Evolutionary conservation across 2,329 filamentous ascomycete species (phyloP).

Genomic region (Exophiala dermatitidis): DNA sequence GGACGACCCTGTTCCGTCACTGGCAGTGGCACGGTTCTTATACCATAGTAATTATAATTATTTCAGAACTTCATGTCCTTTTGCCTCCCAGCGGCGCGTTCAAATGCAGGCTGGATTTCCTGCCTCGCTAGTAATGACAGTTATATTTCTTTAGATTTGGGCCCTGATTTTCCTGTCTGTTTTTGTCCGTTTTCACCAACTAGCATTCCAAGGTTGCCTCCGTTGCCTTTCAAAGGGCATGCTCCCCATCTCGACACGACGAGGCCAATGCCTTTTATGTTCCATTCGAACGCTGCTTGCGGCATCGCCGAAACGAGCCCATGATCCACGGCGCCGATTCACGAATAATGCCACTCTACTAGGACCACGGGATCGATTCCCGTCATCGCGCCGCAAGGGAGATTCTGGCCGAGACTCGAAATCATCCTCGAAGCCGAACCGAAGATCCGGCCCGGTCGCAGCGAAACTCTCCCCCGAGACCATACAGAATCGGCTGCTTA

Average conservation of each 20-base stretch:
- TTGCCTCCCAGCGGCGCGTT: background rate
- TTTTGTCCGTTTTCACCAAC: background rate
- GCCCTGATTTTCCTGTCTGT: background rate
- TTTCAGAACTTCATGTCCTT: background rate
- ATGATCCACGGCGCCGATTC: slow-evolving; percentile 28
- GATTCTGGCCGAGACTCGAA: background rate
- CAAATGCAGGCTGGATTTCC: background rate
- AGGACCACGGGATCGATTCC: background rate
- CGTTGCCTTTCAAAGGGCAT: slow-evolving; percentile 2
- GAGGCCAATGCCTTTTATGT: slow-evolving; percentile 37
- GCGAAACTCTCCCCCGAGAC: background rate
- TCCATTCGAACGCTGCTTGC: slow-evolving; percentile 29
- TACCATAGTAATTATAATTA: background rate
- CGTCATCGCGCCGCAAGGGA: background rate
- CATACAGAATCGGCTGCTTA: slow-evolving; percentile 2
- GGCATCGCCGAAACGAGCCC: slow-evolving; percentile 14
- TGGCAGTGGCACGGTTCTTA: background rate
- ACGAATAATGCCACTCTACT: slow-evolving; percentile 25
- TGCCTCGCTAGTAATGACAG: background rate
- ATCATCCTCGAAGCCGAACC: background rate
- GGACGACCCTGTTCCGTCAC: background rate
- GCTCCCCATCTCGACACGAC: slow-evolving; percentile 11
- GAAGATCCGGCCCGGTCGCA: too few species aligned
- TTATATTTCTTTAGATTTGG: background rate
- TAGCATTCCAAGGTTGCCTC: background rate